Conservation (phyloP, 2,329 filamentous ascomycete species). For the Cordyceps javanica region DNA sequence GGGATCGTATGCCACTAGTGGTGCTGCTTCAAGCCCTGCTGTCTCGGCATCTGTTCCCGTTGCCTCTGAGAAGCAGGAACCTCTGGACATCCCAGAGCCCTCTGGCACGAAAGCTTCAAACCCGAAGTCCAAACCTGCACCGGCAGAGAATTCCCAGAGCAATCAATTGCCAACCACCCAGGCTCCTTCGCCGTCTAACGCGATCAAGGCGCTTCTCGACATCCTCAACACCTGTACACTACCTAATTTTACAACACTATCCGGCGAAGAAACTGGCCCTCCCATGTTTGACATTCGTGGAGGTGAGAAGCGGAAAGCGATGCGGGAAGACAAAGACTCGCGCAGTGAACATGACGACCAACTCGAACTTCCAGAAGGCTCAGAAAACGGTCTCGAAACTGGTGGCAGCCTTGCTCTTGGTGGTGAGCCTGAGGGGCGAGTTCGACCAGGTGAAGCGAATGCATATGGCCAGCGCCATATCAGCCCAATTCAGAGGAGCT, state of each 20-base stretch:
- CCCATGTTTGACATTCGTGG: constrained; percentile 79
- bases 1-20: constrained; percentile 75
- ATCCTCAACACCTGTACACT: constrained; percentile 32
- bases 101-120: background rate
- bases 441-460: constrained; percentile 45
- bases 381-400: constrained; percentile 73
- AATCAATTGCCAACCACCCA: background rate
- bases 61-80: constrained; percentile 47
- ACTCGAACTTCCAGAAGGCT: constrained; percentile 37
- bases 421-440: constrained; percentile 83
- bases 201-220: constrained; percentile 32
- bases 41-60: constrained; percentile 54
- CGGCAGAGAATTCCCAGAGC: background rate
- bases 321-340: constrained; percentile 65
- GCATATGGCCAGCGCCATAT: constrained; percentile 55
- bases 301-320: constrained; percentile 71
- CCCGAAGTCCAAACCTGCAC: constrained; percentile 13
- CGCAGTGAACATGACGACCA: constrained; percentile 45
- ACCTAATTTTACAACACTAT: constrained; percentile 14
- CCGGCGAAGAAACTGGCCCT: constrained; percentile 37
- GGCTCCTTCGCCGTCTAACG: constrained; percentile 1
- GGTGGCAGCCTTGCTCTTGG: constrained; percentile 82
- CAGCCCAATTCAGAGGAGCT: constrained; percentile 66
- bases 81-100: constrained; percentile 1
- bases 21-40: constrained; percentile 75